These are phyloP conservation scores for Draba incana DNA, from an alignment of 345 rosid species.

Conservation along the genomic window DNA sequence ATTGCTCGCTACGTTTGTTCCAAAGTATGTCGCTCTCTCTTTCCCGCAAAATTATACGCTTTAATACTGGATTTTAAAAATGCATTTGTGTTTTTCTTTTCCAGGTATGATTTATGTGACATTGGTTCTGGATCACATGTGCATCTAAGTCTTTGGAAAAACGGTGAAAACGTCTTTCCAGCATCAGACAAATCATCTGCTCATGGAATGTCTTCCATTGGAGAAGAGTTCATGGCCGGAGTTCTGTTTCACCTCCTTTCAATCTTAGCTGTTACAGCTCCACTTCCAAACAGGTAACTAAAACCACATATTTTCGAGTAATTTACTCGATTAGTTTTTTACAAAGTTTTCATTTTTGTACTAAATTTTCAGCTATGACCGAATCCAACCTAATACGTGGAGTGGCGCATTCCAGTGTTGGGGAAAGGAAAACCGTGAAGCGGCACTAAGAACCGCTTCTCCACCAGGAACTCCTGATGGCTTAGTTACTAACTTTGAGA, in stretches of 20 bases:
- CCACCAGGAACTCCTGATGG: slow-evolving; percentile 85
- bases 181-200: slow-evolving; percentile 64
- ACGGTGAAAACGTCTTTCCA: slow-evolving; percentile 78
- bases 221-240: slow-evolving; percentile 90
- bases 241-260: slow-evolving; percentile 90
- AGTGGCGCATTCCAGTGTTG: slow-evolving; percentile 98
- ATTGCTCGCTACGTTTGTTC: slow-evolving; percentile 80
- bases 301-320: background rate
- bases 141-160: slow-evolving; percentile 79
- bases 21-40: slow-evolving; percentile 64
- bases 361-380: slow-evolving; percentile 69
- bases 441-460: slow-evolving; percentile 80
- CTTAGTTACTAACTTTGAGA: slow-evolving; percentile 89
- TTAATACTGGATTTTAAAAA: slow-evolving; percentile 5
- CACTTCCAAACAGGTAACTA: slow-evolving; percentile 81
- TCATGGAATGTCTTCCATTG: slow-evolving; percentile 75
- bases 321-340: background rate
- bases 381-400: slow-evolving; percentile 92
- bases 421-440: slow-evolving; percentile 98
- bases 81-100: slow-evolving; percentile 5
- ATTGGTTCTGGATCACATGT: slow-evolving; percentile 97
- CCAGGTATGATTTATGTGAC: slow-evolving; percentile 81
- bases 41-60: background rate
- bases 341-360: background rate
- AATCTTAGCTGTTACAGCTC: slow-evolving; percentile 81